Evolutionary conservation across 352 stramenopile genomes (phyloP).

Genomic region (Lagenidium giganteum): DNA sequence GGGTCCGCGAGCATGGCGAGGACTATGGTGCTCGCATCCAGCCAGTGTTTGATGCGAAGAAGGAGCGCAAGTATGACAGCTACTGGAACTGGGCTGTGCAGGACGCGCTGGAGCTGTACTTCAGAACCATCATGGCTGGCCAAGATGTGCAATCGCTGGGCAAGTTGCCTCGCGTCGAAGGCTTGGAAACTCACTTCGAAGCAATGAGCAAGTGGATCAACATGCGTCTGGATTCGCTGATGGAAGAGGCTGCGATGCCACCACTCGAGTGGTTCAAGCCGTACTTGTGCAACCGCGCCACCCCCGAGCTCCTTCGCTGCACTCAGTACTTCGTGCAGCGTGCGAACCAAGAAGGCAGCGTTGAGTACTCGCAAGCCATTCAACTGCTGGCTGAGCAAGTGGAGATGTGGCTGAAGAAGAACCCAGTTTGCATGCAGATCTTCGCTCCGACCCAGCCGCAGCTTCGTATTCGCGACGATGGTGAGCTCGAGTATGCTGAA

Average conservation of each 20-base stretch:
- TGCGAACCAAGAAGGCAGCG: slow-evolving; percentile 33
- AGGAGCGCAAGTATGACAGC: slow-evolving; percentile 73
- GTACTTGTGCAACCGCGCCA: slow-evolving; percentile 68
- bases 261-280: slow-evolving; percentile 56
- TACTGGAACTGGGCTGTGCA: slow-evolving; percentile 82
- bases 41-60: slow-evolving; percentile 60
- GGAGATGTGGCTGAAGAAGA: slow-evolving; percentile 36
- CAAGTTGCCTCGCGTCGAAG: slow-evolving; percentile 22
- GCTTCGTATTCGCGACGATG: slow-evolving; percentile 43
- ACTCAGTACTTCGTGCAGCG: slow-evolving; percentile 45
- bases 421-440: slow-evolving; percentile 55
- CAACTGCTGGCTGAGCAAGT: slow-evolving; percentile 59
- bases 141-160: slow-evolving; percentile 11
- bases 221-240: slow-evolving; percentile 34
- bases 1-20: slow-evolving; percentile 54
- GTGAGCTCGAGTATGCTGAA: slow-evolving; percentile 51
- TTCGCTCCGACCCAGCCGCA: slow-evolving; percentile 51
- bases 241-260: slow-evolving; percentile 22
- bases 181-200: slow-evolving; percentile 34
- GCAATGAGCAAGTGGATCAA: slow-evolving; percentile 55
- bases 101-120: slow-evolving; percentile 63
- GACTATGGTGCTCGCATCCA: slow-evolving; percentile 46
- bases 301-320: slow-evolving; percentile 47
- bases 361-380: slow-evolving; percentile 44
- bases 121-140: slow-evolving; percentile 31